Conservation (phyloP, 1,139 yeast genomes). For the Candida glucosophila region DNA sequence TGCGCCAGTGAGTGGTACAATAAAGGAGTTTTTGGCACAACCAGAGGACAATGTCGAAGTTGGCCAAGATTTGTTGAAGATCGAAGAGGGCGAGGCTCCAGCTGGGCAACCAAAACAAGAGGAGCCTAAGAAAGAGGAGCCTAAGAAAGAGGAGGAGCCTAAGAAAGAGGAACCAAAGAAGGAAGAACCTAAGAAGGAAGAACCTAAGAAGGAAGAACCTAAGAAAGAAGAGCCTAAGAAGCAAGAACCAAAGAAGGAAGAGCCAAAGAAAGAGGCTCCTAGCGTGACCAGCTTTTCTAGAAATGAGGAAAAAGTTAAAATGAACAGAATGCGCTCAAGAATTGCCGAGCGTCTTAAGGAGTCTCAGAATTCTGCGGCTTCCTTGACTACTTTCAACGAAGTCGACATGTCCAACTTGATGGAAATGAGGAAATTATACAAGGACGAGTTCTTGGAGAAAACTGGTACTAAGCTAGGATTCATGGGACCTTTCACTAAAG, state of each 20-base stretch:
- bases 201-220: slow-evolving; percentile 18
- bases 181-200: slow-evolving; percentile 17
- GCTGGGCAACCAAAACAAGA: slow-evolving; percentile 40
- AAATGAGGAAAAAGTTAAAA: slow-evolving; percentile 86
- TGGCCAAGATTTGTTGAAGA: slow-evolving; percentile 85
- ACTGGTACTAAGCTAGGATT: slow-evolving; percentile 94
- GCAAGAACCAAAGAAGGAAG: slow-evolving; percentile 13
- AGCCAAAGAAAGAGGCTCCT: slow-evolving; percentile 23
- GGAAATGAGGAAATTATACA: slow-evolving; percentile 93
- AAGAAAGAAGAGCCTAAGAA: slow-evolving; percentile 14
- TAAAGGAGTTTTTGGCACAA: slow-evolving; percentile 71
- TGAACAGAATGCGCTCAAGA: slow-evolving; percentile 99
- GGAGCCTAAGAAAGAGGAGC: slow-evolving; percentile 18
- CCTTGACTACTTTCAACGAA: slow-evolving; percentile 95
- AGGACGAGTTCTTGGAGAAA: slow-evolving; percentile 91
- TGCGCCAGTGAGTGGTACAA: slow-evolving; percentile 87
- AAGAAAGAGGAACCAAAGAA: slow-evolving; percentile 18
- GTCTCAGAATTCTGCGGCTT: slow-evolving; percentile 98
- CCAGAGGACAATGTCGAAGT: slow-evolving; percentile 95
- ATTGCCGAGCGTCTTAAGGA: slow-evolving; percentile 99
- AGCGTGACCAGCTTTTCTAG: slow-evolving; percentile 65
- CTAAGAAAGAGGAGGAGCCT: slow-evolving; percentile 19
- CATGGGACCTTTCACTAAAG: slow-evolving; percentile 98
- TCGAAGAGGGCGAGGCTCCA: slow-evolving; percentile 86
- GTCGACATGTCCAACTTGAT: slow-evolving; percentile 91